These are phyloP conservation scores for Clarireedia monteithiana DNA, from an alignment of 2,329 filamentous ascomycete species.

Conservation along the genomic window DNA sequence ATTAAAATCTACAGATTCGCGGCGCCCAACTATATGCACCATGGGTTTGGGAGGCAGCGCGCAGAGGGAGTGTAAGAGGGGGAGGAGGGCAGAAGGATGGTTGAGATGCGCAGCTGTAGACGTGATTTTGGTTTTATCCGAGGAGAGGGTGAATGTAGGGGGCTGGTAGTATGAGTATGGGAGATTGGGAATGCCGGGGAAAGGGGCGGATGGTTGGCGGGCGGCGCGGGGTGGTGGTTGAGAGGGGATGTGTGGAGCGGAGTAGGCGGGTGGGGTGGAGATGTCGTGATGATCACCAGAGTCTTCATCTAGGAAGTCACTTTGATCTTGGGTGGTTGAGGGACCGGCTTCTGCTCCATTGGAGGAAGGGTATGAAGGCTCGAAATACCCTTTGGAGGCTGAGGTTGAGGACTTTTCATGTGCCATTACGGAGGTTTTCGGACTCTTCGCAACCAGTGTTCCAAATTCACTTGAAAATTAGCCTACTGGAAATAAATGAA, in stretches of 20 bases:
- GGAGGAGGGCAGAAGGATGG: conserved; percentile 36
- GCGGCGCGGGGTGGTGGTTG: conserved; percentile 2
- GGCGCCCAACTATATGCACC: conserved; percentile 40
- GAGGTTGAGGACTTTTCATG: not conserved
- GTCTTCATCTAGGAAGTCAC: conserved; percentile 9
- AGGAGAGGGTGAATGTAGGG: conserved; percentile 42
- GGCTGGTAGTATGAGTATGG: conserved; percentile 37
- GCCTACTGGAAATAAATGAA: too few relatives aligned
- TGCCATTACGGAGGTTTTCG: not conserved
- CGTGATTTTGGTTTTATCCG: conserved; percentile 40
- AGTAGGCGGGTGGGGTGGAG: conserved; percentile 24
- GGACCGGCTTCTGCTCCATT: conserved; percentile 15
- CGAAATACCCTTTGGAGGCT: conserved; percentile 12
- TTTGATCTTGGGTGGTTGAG: conserved; percentile 2
- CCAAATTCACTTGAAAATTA: not conserved
- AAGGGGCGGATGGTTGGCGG: conserved; percentile 9
- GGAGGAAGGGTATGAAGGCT: conserved; percentile 15
- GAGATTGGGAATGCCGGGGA: conserved; percentile 21
- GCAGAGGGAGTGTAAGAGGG: conserved; percentile 41
- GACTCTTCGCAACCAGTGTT: not conserved
- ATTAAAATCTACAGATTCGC: conserved; percentile 40
- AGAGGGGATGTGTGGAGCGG: conserved; percentile 15
- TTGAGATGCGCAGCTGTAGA: conserved; percentile 43
- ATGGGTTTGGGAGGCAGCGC: conserved; percentile 48
- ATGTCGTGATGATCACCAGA: conserved; percentile 11